Base-by-base conservation (phyloP, 2,329 filamentous ascomycete species). In the Aspergillus puulaauensis region DNA sequence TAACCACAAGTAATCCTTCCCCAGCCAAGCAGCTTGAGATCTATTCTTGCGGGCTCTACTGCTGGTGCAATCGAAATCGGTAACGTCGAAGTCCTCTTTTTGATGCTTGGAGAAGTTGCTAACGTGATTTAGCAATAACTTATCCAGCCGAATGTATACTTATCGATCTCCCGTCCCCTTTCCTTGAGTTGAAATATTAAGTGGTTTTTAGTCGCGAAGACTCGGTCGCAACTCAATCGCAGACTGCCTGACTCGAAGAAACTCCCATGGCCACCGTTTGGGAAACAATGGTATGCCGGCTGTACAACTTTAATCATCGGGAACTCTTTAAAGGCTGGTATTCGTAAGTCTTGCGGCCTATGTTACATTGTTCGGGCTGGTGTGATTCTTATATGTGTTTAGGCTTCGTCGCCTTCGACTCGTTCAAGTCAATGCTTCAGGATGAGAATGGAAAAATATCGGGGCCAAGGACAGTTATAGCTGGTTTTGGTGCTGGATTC, bases 261-360 rank as follows among this genome's bases (percentile, higher is more conserved):
- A 80, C 84, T 97, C 31, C 92, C 93, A 53, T 97, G 91, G 90
- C 95, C 95, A 44, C 90, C 91, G 11, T 98, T 98, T 70, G 95
- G 95, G 49, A 82, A 79, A 67, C 91, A 96, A 75, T 99, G 95
- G 95, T 99, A 99, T 75, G 93, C 95, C 12, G 95, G 95, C 39
- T 99, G 95, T 79, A 98, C 95, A 47, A 98, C 95, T 27, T 79
- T 97, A 72, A 96, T 99, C 59, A 91, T 98, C 66, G 95, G 95
- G 60, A 99, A 99, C 78, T 96, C 92, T 53, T 83, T 95, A 73
- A 99, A 99, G 80, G 95, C 95, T 39, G 95, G 92, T 59, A 96
- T 98, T 62, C 88, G 92, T 93, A 83, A 60, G 88, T 82, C 43
- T 27, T 3, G 21, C 11, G n/a, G 7, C 35, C 50, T 19, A 24